phyloP scores from a whole-genome alignment of 192 early-diverging fungal genomes.

The Backusella australiensis region DNA sequence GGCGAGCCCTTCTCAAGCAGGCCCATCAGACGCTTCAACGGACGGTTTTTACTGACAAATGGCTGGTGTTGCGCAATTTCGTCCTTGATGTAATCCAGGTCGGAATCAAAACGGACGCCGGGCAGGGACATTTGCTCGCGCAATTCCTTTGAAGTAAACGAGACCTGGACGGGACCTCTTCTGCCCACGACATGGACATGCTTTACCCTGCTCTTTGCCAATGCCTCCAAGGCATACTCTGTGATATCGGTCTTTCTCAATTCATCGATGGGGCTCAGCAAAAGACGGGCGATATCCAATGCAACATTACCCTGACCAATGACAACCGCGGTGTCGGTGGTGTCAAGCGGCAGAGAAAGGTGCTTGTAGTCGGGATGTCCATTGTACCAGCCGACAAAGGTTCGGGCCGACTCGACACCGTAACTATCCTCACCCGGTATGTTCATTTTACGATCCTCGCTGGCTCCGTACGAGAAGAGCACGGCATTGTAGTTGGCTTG shows the following conservation, averaged over 20 bases:
- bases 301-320: conserved; percentile 97
- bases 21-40: conserved; percentile 83
- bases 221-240: conserved; percentile 60
- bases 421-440: conserved; percentile 64
- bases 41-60: conserved; percentile 48
- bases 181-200: conserved; percentile 87
- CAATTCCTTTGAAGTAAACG: conserved; percentile 95
- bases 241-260: conserved; percentile 87
- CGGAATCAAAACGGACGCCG: conserved; percentile 56
- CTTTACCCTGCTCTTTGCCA: conserved; percentile 67
- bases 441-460: conserved; percentile 65
- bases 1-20: conserved; percentile 62
- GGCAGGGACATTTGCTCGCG: conserved; percentile 88
- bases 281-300: conserved; percentile 85
- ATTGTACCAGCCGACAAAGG: conserved; percentile 96
- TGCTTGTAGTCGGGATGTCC: conserved; percentile 71
- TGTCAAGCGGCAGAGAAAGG: conserved; percentile 58
- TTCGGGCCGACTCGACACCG: conserved; percentile 74
- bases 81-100: conserved; percentile 51
- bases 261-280: conserved; percentile 69
- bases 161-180: conserved; percentile 85
- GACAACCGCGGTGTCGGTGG: conserved; percentile 73
- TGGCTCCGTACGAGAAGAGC: conserved; percentile 85
- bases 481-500: conserved; percentile 68
- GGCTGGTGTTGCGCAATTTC: conserved; percentile 47